phyloP scores from a whole-genome alignment of 129 eudicot genomes.

The Flaveria linearis region DNA sequence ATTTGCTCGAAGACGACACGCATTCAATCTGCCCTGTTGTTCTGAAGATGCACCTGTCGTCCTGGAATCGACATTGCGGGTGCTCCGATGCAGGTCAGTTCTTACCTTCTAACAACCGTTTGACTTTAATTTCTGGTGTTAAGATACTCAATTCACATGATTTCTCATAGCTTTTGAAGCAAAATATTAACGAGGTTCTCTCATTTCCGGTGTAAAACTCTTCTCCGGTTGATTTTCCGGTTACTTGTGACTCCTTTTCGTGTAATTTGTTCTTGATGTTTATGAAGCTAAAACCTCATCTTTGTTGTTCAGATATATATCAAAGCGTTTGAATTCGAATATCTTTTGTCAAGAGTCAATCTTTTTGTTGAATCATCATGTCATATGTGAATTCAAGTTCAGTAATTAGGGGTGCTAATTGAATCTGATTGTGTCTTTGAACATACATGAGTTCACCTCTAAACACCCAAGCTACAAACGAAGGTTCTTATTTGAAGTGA shows the following conservation, averaged over 20 bases:
- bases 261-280: not conserved
- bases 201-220: not conserved
- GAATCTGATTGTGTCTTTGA: no score
- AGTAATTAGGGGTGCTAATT: no score
- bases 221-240: slow-evolving; percentile 6
- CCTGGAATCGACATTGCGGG: no score
- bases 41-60: no score
- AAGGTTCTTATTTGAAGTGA: no score
- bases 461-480: no score
- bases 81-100: no score
- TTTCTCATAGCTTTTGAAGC: slow-evolving; percentile 38
- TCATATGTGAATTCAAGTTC: slow-evolving; percentile 68
- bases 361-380: slow-evolving; percentile 38
- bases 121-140: slow-evolving; percentile 43
- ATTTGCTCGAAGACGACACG: no score
- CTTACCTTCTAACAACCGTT: slow-evolving; percentile 15
- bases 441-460: no score
- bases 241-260: not conserved
- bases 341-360: slow-evolving; percentile 8
- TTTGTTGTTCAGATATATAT: no score
- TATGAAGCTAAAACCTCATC: not conserved
- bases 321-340: not conserved
- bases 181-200: slow-evolving; percentile 18
- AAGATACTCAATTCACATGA: slow-evolving; percentile 59
- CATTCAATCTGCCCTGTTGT: no score